Base-by-base conservation (phyloP, 305 asterid genomes). In the Lippia alba region DNA sequence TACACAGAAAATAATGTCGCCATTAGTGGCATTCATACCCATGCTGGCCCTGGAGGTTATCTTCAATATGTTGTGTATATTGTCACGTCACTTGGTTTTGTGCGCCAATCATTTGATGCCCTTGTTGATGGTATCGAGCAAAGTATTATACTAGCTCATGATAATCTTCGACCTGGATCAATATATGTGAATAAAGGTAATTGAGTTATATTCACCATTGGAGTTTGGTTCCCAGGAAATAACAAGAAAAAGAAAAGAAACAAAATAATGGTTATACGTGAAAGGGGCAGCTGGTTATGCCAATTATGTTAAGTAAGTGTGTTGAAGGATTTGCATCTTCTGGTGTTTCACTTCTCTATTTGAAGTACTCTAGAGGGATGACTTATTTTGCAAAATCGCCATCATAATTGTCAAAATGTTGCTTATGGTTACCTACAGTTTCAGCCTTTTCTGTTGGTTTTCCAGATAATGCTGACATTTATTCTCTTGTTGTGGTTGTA, bases 41-140 rank as follows among this genome's bases (percentile, higher is more conserved):
- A 94, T 84, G 91, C 99, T 75, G 98, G 99, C 63, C 99, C 99
- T 62, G 99, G 97, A 62, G 99, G 99, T 66, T 92, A 94, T 83
- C 94, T 94, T 57, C 99, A 94, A 67, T 94, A 94, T 64, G 81
- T 94, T 49, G 96, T 90, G 60, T 94, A 94, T 81, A 78, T 92
- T 67, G 92, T 94, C 36, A 94, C 99, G 46, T 94, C 99, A 57
- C 96, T 94, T 72, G 99, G 99, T 67, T 94, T 94, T 80, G 96
- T 94, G 70, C 98, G 85, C 66, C 98, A 94, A 74, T 94, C 99
- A 55, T 94, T 94, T 81, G 94, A 92, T 84, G 98, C 94, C 66
- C 86, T 94, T 56, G 99, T 94, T 63, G 86, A 94, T 76, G 99
- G 99, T 61, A 94, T 94, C 71, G 99, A 92, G 82, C 97, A 90